Conservation (phyloP, 2,329 filamentous ascomycete genomes). For the Colletotrichum lupini region DNA sequence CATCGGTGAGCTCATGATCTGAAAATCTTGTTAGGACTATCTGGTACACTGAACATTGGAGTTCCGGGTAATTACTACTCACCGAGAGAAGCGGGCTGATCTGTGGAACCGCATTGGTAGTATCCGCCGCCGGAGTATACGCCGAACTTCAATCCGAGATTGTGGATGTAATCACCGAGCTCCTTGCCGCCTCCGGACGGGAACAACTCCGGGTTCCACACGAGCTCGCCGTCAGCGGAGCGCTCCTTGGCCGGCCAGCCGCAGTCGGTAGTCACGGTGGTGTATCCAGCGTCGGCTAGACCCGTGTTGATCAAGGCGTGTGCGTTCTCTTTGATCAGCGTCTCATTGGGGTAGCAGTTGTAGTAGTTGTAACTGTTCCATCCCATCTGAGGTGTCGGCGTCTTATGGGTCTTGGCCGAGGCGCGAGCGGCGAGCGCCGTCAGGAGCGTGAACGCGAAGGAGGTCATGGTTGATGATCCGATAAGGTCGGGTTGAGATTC, state of each 20-base stretch:
- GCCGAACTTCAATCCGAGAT: slow-evolving; percentile 60
- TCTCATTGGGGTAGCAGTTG: slow-evolving; percentile 59
- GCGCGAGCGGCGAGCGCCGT: slow-evolving; percentile 11
- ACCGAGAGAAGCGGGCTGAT: slow-evolving; percentile 57
- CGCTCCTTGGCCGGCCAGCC: slow-evolving; percentile 61
- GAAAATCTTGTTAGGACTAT: fast-evolving
- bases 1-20: slow-evolving; percentile 56
- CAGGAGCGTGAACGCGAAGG: slow-evolving; percentile 11
- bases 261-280: slow-evolving; percentile 67
- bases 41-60: neutral
- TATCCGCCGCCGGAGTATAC: slow-evolving; percentile 64
- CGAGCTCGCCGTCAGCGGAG: slow-evolving; percentile 55
- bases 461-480: neutral
- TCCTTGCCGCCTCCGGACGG: slow-evolving; percentile 59
- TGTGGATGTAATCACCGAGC: slow-evolving; percentile 61
- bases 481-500: neutral
- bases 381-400: slow-evolving; percentile 56
- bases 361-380: slow-evolving; percentile 72
- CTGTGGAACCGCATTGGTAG: slow-evolving; percentile 54
- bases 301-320: slow-evolving; percentile 64
- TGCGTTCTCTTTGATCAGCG: slow-evolving; percentile 61
- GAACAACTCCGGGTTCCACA: slow-evolving; percentile 62
- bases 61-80: slow-evolving; percentile 11
- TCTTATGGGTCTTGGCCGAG: slow-evolving; percentile 36
- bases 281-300: slow-evolving; percentile 64